A percentile compares a stretch with the other conserved stretches of the same genome.
Conservation (phyloP, 805 yeast genomes). For the Metschnikowia dekortorum region DNA sequence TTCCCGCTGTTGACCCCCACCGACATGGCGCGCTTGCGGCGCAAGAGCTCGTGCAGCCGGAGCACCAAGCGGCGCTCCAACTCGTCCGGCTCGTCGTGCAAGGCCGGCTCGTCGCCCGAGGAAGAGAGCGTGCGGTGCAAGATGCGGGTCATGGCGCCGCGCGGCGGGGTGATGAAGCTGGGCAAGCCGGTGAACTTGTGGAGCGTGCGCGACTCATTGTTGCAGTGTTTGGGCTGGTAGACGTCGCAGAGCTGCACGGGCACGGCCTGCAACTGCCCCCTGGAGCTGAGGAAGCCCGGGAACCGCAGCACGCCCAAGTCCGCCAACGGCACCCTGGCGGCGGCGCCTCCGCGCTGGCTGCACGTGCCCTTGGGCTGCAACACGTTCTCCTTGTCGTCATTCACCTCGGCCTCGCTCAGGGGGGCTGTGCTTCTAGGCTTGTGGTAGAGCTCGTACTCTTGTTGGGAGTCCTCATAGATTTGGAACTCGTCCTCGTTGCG, state of each 20-base stretch:
- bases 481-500: conserved; percentile 9
- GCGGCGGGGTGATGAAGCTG: conserved; percentile 32
- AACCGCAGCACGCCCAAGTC: conserved; percentile 26
- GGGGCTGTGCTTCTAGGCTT: conserved; percentile 4
- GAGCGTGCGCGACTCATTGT: conserved; percentile 24
- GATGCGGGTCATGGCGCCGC: conserved; percentile 21
- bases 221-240: conserved; percentile 28
- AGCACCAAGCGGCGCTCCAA: conserved; percentile 18
- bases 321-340: conserved; percentile 24
- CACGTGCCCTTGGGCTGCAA: conserved; percentile 28
- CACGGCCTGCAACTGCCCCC: conserved; percentile 7
- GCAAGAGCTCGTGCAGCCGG: conserved; percentile 18
- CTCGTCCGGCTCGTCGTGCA: conserved; percentile 14
- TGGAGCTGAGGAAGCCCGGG: conserved; percentile 24
- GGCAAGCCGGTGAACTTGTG: conserved; percentile 31
- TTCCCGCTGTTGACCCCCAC: conserved; percentile 38
- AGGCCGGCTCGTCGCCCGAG: background rate
- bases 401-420: conserved; percentile 6
- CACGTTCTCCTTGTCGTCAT: conserved; percentile 40
- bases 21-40: conserved; percentile 32
- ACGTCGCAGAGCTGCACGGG: conserved; percentile 21
- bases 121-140: conserved; percentile 14
- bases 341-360: conserved; percentile 5
- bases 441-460: conserved; percentile 12
- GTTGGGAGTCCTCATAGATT: conserved; percentile 17